Evolutionary conservation across 2,329 filamentous ascomycete genomes (phyloP).

Genomic region (Leptoxyphium fumago): DNA sequence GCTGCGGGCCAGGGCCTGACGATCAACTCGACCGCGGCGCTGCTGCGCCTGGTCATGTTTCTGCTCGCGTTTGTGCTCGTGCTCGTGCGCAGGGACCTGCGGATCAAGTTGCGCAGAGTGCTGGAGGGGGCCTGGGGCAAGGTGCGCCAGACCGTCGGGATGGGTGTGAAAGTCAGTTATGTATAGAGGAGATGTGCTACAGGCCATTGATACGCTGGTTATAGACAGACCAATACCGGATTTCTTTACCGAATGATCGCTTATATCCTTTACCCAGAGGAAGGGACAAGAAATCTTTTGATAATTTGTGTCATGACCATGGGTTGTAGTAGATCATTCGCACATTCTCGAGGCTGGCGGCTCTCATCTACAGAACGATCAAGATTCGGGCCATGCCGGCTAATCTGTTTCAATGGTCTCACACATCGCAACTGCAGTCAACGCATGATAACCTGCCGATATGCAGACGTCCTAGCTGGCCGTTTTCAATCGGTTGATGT

Average conservation of each 20-base stretch:
- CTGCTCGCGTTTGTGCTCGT: conserved; percentile 63
- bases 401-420: no score
- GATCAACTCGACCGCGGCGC: conserved; percentile 29
- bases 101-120: conserved; percentile 57
- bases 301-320: no score
- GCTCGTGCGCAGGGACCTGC: conserved; percentile 57
- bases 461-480: no score
- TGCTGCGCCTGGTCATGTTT: conserved; percentile 57
- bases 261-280: neutral
- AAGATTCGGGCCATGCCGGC: no score
- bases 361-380: no score
- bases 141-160: conserved; percentile 69
- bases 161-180: conserved; percentile 96
- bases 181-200: conserved; percentile 39
- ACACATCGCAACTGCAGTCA: no score
- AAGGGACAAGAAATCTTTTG: no score
- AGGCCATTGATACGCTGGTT: neutral
- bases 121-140: conserved; percentile 64
- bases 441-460: no score
- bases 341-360: no score
- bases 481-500: no score
- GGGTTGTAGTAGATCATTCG: no score
- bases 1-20: conserved; percentile 35
- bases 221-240: neutral
- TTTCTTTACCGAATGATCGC: neutral